phyloP scores from a whole-genome alignment of 2,329 filamentous ascomycete species.

The Nemania sp. region DNA sequence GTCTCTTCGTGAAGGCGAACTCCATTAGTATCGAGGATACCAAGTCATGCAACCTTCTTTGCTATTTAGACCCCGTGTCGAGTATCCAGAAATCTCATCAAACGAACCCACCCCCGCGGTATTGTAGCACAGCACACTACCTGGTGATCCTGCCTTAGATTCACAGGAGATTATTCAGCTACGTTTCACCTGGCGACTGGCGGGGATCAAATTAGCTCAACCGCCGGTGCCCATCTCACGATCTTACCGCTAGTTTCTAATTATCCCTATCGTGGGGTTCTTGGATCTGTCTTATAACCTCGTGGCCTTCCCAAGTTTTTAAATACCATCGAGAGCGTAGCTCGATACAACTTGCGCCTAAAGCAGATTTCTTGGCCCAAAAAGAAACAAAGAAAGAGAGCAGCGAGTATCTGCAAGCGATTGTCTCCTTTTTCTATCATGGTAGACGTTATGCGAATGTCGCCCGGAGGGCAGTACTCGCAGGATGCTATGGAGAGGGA shows the following conservation, averaged over 20 bases:
- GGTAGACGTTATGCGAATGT: slow-evolving; percentile 49
- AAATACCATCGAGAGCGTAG: slow-evolving; percentile 17
- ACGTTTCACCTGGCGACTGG: slow-evolving; percentile 9
- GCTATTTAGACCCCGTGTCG: not conserved
- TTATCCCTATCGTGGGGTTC: slow-evolving; percentile 35
- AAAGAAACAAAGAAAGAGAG: slow-evolving; percentile 22
- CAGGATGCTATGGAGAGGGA: slow-evolving; percentile 45
- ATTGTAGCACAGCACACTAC: not conserved
- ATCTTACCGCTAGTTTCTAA: slow-evolving; percentile 40
- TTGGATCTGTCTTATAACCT: slow-evolving; percentile 25
- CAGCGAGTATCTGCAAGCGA: not conserved
- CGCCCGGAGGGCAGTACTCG: slow-evolving; percentile 43
- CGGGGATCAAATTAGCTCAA: slow-evolving; percentile 15
- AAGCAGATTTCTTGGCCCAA: slow-evolving; percentile 16
- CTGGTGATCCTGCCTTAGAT: not conserved
- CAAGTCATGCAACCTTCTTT: slow-evolving; percentile 35
- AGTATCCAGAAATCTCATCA: slow-evolving; percentile 15
- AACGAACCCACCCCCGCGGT: not conserved
- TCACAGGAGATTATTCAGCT: not conserved
- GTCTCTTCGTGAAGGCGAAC: slow-evolving; percentile 39
- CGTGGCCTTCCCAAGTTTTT: slow-evolving; percentile 26
- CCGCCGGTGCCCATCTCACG: slow-evolving; percentile 29
- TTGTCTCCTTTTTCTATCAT: slow-evolving; percentile 39
- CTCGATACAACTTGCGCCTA: slow-evolving; percentile 29
- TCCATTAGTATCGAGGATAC: slow-evolving; percentile 28